phyloP scores from a whole-genome alignment of 2,329 filamentous ascomycete genomes.

The Colletotrichum sp. region DNA sequence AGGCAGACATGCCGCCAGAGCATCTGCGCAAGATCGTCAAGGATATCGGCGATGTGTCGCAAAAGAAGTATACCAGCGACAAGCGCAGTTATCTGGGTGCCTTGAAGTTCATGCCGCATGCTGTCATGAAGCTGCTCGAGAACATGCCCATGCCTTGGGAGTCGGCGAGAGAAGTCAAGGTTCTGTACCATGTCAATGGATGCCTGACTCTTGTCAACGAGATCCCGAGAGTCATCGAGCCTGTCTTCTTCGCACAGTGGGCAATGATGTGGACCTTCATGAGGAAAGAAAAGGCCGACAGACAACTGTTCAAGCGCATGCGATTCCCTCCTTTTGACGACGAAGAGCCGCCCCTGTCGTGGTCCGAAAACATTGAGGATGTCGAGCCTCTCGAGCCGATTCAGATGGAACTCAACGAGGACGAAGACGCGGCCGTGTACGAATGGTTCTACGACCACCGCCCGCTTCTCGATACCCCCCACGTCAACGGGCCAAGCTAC shows the following conservation, averaged over 20 bases:
- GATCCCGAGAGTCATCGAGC: conserved; percentile 94
- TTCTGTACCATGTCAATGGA: conserved; percentile 97
- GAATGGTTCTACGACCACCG: conserved; percentile 99
- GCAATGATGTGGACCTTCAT: conserved; percentile 99
- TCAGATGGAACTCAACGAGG: conserved; percentile 96
- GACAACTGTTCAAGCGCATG: conserved; percentile 98
- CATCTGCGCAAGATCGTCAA: conserved; percentile 98
- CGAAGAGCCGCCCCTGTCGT: conserved; percentile 95
- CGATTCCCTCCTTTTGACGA: conserved; percentile 98
- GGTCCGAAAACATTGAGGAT: conserved; percentile 98
- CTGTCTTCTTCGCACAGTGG: conserved; percentile 98
- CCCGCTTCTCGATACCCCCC: conserved; percentile 85
- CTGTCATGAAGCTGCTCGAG: conserved; percentile 93
- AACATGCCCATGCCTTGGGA: conserved; percentile 99
- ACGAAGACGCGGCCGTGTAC: conserved; percentile 87
- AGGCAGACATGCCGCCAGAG: conserved; percentile 98
- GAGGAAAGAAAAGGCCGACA: conserved; percentile 96
- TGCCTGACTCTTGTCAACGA: conserved; percentile 98
- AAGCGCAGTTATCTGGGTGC: conserved; percentile 98
- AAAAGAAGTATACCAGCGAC: conserved; percentile 99
- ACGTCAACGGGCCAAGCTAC: conserved; percentile 97
- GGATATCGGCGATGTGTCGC: conserved; percentile 98
- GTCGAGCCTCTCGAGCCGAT: conserved; percentile 97
- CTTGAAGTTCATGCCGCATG: conserved; percentile 99
- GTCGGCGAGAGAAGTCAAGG: conserved; percentile 93